Percentiles rank a stretch among this genome's conserved stretches.
Evolutionary conservation across 495 filamentous ascomycete species (phyloP).

Genomic region (Copromyces sp.): DNA sequence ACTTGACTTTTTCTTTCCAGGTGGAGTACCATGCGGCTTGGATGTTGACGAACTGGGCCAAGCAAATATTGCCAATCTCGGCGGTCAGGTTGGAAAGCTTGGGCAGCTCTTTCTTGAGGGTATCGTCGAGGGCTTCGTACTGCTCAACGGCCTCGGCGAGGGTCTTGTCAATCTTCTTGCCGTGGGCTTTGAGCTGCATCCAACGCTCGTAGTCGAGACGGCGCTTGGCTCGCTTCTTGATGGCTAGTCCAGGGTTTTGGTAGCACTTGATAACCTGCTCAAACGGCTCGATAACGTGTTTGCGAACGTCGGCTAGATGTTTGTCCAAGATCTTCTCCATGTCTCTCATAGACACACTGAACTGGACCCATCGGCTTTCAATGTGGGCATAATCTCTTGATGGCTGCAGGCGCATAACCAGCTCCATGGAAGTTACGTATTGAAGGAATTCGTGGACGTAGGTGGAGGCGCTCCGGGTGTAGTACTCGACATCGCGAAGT

Average conservation of each 20-base stretch:
- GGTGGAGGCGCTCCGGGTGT: constrained; percentile 57
- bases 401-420: constrained; percentile 46
- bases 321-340: constrained; percentile 69
- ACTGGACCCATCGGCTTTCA: constrained; percentile 83
- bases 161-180: constrained; percentile 71
- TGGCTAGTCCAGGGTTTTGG: constrained; percentile 69
- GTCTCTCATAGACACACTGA: constrained; percentile 71
- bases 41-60: constrained; percentile 71
- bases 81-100: constrained; percentile 71
- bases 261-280: constrained; percentile 69
- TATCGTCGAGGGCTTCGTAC: constrained; percentile 82
- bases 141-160: constrained; percentile 72
- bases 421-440: constrained; percentile 60
- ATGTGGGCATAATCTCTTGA: constrained; percentile 58
- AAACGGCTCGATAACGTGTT: constrained; percentile 81
- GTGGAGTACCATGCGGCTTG: constrained; percentile 70
- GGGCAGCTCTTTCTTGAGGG: constrained; percentile 84
- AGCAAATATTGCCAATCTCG: constrained; percentile 65
- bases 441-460: constrained; percentile 66
- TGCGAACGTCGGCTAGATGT: constrained; percentile 71
- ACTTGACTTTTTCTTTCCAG: constrained; percentile 69
- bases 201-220: constrained; percentile 73
- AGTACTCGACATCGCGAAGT: constrained; percentile 80
- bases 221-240: constrained; percentile 86
- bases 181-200: constrained; percentile 49